Evolutionary conservation across 2,329 filamentous ascomycete species (phyloP).

Genomic region (Calonectria naviculata): DNA sequence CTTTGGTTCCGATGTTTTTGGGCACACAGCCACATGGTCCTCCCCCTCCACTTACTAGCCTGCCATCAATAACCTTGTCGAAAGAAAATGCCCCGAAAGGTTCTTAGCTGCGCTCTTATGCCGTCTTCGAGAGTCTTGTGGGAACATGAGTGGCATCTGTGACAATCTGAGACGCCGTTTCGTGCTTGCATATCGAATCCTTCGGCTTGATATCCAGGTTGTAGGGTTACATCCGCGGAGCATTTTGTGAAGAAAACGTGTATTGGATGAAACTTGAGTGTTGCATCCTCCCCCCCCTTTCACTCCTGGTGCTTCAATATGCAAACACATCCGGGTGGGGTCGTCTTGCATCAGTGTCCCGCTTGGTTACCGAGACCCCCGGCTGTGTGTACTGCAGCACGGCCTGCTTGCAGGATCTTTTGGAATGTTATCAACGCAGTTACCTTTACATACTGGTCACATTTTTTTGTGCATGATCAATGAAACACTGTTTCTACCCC

Average conservation of each 20-base stretch:
- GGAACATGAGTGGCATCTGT: conserved; percentile 6
- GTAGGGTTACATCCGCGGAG: conserved; percentile 8
- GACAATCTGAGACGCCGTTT: conserved; percentile 12
- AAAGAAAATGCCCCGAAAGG: background rate
- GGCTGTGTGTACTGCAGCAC: background rate
- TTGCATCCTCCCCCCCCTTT: conserved; percentile 22
- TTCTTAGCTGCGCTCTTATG: conserved; percentile 14
- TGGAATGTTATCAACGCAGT: conserved; percentile 2
- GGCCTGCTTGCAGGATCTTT: conserved; percentile 10
- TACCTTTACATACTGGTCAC: background rate
- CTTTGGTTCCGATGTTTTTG: background rate
- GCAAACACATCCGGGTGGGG: conserved; percentile 7
- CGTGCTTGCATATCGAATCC: conserved; percentile 9
- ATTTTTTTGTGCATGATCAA: conserved; percentile 9
- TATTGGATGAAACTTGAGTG: conserved; percentile 18
- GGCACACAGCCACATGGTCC: background rate
- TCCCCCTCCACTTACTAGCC: background rate
- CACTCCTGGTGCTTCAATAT: conserved; percentile 5
- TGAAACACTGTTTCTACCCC: conserved; percentile 33
- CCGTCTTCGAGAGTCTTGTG: background rate
- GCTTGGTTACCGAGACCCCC: conserved; percentile 4
- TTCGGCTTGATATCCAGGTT: conserved; percentile 6
- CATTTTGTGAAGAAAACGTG: conserved; percentile 13
- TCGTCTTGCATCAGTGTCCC: conserved; percentile 6
- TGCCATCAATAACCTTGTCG: conserved; percentile 6